phyloP scores from a whole-genome alignment of 2,329 filamentous ascomycete genomes.

The Davidsoniella neocaledoniae region DNA sequence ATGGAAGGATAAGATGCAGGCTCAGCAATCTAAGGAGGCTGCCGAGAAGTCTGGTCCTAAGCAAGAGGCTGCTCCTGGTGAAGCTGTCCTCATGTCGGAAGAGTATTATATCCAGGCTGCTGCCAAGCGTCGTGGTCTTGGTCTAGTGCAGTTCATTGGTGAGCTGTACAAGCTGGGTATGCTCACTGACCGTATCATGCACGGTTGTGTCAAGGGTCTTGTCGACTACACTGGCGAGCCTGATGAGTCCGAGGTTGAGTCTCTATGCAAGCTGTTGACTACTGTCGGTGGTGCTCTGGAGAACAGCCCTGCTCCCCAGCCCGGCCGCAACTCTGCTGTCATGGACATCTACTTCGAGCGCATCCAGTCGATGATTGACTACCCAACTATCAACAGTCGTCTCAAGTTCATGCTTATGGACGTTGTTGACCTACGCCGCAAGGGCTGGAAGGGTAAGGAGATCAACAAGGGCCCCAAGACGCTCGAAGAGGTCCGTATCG shows the following conservation, averaged over 20 bases:
- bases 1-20: constrained; percentile 40
- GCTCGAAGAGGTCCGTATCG: constrained; percentile 74
- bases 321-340: constrained; percentile 31
- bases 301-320: constrained; percentile 41
- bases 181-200: constrained; percentile 98
- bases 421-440: constrained; percentile 64
- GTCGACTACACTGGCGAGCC: constrained; percentile 88
- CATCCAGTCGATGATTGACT: constrained; percentile 66
- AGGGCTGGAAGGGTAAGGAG: constrained; percentile 74
- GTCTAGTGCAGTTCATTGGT: constrained; percentile 97
- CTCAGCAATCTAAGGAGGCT: constrained; percentile 18
- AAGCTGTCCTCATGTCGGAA: constrained; percentile 74
- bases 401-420: constrained; percentile 96
- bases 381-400: constrained; percentile 68
- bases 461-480: constrained; percentile 92
- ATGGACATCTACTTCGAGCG: constrained; percentile 91
- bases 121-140: constrained; percentile 89
- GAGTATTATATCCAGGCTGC: constrained; percentile 92
- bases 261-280: constrained; percentile 76
- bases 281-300: constrained; percentile 86
- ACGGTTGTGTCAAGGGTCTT: constrained; percentile 93
- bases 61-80: constrained; percentile 33
- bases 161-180: constrained; percentile 97
- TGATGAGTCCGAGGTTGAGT: constrained; percentile 93
- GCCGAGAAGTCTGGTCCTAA: constrained; percentile 18